Conservation (phyloP, 768 basidiomycete genomes). For the Suillus alpinus region DNA sequence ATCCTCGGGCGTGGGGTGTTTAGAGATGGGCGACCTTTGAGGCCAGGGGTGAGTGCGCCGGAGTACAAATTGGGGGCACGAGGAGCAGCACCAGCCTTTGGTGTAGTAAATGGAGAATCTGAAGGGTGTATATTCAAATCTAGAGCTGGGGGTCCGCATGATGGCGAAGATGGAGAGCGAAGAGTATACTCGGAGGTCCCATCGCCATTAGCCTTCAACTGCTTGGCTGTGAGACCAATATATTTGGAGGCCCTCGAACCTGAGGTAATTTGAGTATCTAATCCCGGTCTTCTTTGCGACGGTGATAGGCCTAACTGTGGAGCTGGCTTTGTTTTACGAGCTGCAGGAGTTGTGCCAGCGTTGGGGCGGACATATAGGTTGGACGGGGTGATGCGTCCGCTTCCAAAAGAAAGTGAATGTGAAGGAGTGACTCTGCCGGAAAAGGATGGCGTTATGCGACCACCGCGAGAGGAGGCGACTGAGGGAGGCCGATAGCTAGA, state of each 20-base stretch:
- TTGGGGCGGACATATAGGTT: slow-evolving; percentile 48
- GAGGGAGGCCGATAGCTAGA: slow-evolving; percentile 66
- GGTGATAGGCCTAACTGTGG: slow-evolving; percentile 33
- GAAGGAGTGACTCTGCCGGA: slow-evolving; percentile 49
- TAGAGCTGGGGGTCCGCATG: slow-evolving; percentile 34
- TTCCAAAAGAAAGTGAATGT: slow-evolving; percentile 30
- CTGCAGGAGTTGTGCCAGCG: slow-evolving; percentile 34
- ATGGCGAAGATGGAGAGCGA: slow-evolving; percentile 33
- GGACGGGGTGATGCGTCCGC: slow-evolving; percentile 59
- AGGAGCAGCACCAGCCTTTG: slow-evolving; percentile 48
- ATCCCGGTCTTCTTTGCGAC: slow-evolving; percentile 20
- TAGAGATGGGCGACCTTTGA: slow-evolving; percentile 33
- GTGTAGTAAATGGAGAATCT: slow-evolving; percentile 65
- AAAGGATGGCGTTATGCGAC: slow-evolving; percentile 41
- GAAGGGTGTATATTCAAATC: slow-evolving; percentile 37
- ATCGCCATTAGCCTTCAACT: slow-evolving; percentile 43
- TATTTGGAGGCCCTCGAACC: slow-evolving; percentile 87
- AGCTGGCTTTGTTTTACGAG: slow-evolving; percentile 30
- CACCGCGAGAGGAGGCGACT: slow-evolving; percentile 68
- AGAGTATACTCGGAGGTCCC: slow-evolving; percentile 19
- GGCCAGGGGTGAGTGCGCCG: slow-evolving; percentile 15
- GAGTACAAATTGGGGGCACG: slow-evolving; percentile 17
- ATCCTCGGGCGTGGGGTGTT: slow-evolving; percentile 62
- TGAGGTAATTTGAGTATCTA: slow-evolving; percentile 57
- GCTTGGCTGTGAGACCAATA: slow-evolving; percentile 79